These are phyloP conservation scores for Hordeum pubiflorum DNA, from an alignment of 202 grass and related monocot genomes.

Conservation along the genomic window DNA sequence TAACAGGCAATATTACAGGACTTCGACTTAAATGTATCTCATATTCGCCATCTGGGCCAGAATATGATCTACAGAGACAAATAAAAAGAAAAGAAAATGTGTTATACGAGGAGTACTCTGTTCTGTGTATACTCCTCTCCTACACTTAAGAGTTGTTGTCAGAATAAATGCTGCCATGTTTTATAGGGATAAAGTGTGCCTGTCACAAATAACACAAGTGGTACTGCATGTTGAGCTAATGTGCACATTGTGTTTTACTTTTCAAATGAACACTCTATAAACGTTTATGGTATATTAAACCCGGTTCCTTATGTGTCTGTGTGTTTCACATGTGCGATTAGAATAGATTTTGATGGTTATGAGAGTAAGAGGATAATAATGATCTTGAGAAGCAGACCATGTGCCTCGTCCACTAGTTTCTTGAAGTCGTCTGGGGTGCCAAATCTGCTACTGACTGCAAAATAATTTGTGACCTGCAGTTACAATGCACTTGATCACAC, in stretches of 20 bases:
- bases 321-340: background rate
- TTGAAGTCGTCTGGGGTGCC: slow-evolving; percentile 95
- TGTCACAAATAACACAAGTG: background rate
- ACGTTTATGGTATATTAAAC: background rate
- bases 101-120: background rate
- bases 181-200: background rate
- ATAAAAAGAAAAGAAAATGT: background rate
- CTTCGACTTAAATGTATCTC: background rate
- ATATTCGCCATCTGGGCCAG: background rate
- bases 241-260: background rate
- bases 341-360: background rate
- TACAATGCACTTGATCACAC: slow-evolving; percentile 18
- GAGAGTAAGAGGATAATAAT: slow-evolving; percentile 2
- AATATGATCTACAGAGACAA: background rate
- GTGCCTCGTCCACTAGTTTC: slow-evolving; percentile 87
- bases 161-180: background rate
- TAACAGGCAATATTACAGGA: background rate
- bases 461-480: slow-evolving; percentile 88
- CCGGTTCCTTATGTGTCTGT: background rate
- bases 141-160: background rate
- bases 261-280: background rate
- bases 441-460: slow-evolving; percentile 98
- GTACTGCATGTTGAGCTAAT: background rate
- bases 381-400: slow-evolving; percentile 45
- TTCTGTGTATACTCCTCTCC: background rate